These are phyloP conservation scores for Meyerozyma smithsonii DNA, from an alignment of 1,139 yeast species.

Conservation along the genomic window DNA sequence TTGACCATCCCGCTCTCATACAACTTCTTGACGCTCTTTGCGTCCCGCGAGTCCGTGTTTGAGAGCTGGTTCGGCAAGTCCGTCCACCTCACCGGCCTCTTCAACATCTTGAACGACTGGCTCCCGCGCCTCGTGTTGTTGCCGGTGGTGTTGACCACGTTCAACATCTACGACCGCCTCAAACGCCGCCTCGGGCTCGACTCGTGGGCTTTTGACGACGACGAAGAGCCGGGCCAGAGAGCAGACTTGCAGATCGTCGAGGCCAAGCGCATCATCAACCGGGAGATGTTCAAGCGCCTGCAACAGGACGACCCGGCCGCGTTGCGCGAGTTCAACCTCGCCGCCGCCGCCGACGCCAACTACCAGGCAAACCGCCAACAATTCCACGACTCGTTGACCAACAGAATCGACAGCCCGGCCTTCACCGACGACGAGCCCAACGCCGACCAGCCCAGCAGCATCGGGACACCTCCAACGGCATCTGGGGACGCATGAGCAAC, in stretches of 20 bases:
- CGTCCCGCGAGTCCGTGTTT: slow-evolving; percentile 43
- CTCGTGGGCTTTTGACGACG: slow-evolving; percentile 46
- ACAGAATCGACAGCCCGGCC: slow-evolving; percentile 11
- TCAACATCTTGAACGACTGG: slow-evolving; percentile 67
- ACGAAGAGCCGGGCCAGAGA: slow-evolving; percentile 14
- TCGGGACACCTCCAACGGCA: no score
- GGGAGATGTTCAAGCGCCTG: slow-evolving; percentile 31
- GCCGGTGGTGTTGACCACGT: slow-evolving; percentile 60
- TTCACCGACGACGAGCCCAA: neutral
- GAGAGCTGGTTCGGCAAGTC: slow-evolving; percentile 68
- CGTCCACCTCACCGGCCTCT: slow-evolving; percentile 70
- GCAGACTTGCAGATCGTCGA: slow-evolving; percentile 36
- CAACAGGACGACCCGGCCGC: slow-evolving; percentile 10
- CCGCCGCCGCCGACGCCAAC: slow-evolving; percentile 27
- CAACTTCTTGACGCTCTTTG: slow-evolving; percentile 66
- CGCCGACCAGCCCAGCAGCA: no score
- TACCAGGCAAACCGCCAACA: slow-evolving; percentile 26
- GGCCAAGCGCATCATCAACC: slow-evolving; percentile 35
- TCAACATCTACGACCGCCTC: slow-evolving; percentile 65
- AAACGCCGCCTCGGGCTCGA: slow-evolving; percentile 43
- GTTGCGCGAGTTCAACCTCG: slow-evolving; percentile 27
- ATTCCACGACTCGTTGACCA: slow-evolving; percentile 20
- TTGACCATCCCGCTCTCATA: slow-evolving; percentile 78
- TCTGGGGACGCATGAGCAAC: neutral
- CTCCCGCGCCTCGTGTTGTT: slow-evolving; percentile 68